Evolutionary conservation across 1,284 basidiomycete species (phyloP).

Genomic region (Leccinum fallax): DNA sequence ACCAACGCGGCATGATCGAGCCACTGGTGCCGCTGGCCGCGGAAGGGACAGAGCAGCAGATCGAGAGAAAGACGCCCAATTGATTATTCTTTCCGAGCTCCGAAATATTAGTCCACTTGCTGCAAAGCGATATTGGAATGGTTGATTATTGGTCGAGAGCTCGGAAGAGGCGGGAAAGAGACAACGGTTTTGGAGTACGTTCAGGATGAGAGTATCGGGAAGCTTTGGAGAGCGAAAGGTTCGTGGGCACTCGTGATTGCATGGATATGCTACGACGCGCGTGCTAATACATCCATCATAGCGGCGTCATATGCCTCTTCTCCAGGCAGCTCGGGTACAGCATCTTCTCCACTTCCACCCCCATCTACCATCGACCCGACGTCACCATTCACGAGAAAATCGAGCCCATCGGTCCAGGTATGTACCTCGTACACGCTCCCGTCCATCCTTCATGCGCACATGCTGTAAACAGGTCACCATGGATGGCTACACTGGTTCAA

Average conservation of each 20-base stretch:
- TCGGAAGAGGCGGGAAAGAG: conserved; percentile 44
- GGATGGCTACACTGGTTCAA: no score
- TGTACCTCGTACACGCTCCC: no score
- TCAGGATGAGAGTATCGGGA: conserved; percentile 50
- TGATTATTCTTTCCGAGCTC: conserved; percentile 56
- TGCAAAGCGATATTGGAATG: conserved; percentile 73
- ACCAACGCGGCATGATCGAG: conserved; percentile 19
- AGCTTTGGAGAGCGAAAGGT: conserved; percentile 78
- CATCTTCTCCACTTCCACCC: conserved; percentile 11
- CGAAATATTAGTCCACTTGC: conserved; percentile 44
- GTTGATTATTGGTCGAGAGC: conserved; percentile 72
- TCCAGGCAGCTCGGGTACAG: conserved; percentile 5
- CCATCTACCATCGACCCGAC: conserved; percentile 1
- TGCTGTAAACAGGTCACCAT: no score
- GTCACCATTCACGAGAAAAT: no score
- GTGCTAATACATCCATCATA: conserved; percentile 22
- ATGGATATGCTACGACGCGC: not conserved
- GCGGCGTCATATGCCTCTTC: conserved; percentile 52
- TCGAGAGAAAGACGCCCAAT: conserved; percentile 36
- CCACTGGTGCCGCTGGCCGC: conserved; percentile 30
- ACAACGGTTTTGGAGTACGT: conserved; percentile 46
- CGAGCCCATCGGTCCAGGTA: no score
- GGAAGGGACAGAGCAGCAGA: conserved; percentile 28
- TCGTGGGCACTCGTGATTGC: conserved; percentile 3
- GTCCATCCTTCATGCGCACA: no score